Percentiles rank a stretch among this genome's conserved stretches.
phyloP scores from a whole-genome alignment of 768 basidiomycete genomes.

The Multifurca ochricompacta region DNA sequence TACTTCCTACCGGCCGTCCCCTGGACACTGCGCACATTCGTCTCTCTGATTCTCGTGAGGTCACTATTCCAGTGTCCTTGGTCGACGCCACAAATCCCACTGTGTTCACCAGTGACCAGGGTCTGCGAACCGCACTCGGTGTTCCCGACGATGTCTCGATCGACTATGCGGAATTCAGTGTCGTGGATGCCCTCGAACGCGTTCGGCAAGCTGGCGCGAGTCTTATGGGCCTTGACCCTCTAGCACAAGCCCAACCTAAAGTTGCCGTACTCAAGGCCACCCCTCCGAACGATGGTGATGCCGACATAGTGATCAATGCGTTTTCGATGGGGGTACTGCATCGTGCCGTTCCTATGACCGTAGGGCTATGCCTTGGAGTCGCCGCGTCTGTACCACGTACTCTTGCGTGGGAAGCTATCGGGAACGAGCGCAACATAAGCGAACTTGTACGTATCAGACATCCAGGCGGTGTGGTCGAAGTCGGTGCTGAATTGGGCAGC shows the following conservation, averaged over 20 bases:
- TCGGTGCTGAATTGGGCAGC: conserved; percentile 45
- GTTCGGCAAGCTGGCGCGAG: conserved; percentile 49
- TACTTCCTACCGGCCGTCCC: conserved; percentile 54
- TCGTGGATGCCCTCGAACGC: conserved; percentile 36
- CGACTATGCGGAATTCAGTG: conserved; percentile 20
- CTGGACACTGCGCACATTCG: conserved; percentile 37
- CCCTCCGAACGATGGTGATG: conserved; percentile 27
- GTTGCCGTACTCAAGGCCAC: conserved; percentile 47
- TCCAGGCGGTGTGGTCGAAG: conserved; percentile 60
- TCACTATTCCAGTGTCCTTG: conserved; percentile 38
- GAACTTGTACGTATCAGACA: conserved; percentile 47
- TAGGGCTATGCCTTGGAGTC: conserved; percentile 61
- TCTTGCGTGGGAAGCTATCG: conserved; percentile 44
- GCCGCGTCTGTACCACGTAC: conserved; percentile 49
- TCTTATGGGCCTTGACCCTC: conserved; percentile 57
- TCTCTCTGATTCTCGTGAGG: conserved; percentile 15
- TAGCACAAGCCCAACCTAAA: conserved; percentile 61
- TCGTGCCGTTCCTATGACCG: conserved; percentile 66
- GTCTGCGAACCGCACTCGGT: conserved; percentile 36
- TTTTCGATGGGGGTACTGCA: conserved; percentile 67
- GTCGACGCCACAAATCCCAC: conserved; percentile 74
- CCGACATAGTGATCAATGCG: conserved; percentile 49
- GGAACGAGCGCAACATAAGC: conserved; percentile 13
- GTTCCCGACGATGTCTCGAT: conserved; percentile 22
- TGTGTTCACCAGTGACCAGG: conserved; percentile 46